phyloP scores from a whole-genome alignment of 108 stramenopile species.

The Cyclotella atomus region DNA sequence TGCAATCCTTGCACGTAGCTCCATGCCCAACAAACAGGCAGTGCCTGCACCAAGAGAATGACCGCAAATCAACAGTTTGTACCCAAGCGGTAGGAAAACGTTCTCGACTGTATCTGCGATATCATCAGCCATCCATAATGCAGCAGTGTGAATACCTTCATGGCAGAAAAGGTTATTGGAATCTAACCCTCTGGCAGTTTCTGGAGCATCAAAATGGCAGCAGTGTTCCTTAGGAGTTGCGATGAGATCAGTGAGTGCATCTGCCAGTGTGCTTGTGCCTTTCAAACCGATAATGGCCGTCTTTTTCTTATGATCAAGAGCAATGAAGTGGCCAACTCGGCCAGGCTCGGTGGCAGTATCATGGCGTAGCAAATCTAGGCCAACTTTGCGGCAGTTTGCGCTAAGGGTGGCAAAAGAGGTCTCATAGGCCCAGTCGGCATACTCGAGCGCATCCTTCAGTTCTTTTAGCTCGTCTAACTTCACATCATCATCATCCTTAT shows the following conservation, averaged over 20 bases:
- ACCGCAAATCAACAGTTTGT: conserved; percentile 51
- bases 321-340: conserved; percentile 42
- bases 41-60: conserved; percentile 62
- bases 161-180: conserved; percentile 45
- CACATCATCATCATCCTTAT: conserved; percentile 1
- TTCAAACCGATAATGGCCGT: conserved; percentile 59
- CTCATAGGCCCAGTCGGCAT: conserved; percentile 1
- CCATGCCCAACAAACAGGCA: conserved; percentile 49
- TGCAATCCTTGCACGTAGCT: conserved; percentile 51
- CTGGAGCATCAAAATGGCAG: conserved; percentile 38
- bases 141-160: conserved; percentile 57
- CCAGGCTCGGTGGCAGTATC: conserved; percentile 47
- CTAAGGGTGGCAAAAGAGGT: background rate
- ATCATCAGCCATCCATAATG: conserved; percentile 45
- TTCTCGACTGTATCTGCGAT: conserved; percentile 47
- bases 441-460: conserved; percentile 1
- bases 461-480: conserved; percentile 5
- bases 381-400: background rate
- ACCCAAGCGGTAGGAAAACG: conserved; percentile 50
- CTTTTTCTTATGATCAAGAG: conserved; percentile 37
- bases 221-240: conserved; percentile 32
- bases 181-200: conserved; percentile 7
- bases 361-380: conserved; percentile 16
- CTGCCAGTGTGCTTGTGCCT: conserved; percentile 60
- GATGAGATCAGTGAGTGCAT: conserved; percentile 59